Conservation (phyloP, 2,329 filamentous ascomycete genomes). For the Aspergillus sp. region DNA sequence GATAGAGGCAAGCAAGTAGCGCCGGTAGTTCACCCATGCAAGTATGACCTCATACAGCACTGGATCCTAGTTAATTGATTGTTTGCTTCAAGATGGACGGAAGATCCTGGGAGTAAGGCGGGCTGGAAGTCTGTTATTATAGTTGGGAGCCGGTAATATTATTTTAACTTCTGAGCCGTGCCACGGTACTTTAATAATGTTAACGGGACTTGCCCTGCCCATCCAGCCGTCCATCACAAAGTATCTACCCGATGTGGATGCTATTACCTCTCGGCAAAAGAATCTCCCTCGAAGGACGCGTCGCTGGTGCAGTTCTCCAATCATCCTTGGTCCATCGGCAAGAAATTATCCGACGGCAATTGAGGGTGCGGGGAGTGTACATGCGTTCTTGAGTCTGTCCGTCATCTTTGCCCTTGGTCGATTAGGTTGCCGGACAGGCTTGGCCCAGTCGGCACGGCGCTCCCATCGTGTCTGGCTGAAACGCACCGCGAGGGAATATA, state of each 20-base stretch:
- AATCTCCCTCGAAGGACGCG: not conserved
- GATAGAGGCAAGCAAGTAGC: not conserved
- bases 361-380: not conserved
- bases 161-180: not conserved
- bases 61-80: not conserved
- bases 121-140: not conserved
- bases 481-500: not conserved
- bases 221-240: not conserved
- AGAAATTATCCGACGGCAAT: not conserved
- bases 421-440: not conserved
- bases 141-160: not conserved
- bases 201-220: no score
- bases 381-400: not conserved
- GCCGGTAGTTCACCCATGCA: not conserved
- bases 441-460: not conserved
- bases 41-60: not conserved
- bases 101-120: not conserved
- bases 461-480: not conserved
- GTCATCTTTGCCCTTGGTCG: not conserved
- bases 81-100: not conserved
- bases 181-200: not conserved
- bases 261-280: not conserved
- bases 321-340: not conserved
- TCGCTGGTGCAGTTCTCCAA: not conserved
- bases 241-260: not conserved